Base-by-base conservation (phyloP, 345 rosid genomes). In the Hevea brasiliensis region DNA sequence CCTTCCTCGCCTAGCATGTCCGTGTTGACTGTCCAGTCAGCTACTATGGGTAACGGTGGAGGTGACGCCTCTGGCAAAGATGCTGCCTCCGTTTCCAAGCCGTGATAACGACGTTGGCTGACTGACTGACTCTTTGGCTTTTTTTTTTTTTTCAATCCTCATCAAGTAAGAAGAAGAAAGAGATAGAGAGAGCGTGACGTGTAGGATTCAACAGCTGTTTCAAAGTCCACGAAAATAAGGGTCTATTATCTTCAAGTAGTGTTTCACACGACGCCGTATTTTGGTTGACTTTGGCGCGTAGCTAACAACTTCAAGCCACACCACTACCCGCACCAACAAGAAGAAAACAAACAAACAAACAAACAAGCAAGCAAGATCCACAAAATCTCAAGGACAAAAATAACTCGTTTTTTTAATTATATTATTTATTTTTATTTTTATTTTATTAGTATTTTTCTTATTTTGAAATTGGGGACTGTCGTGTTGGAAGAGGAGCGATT, bases 1-100 rank as follows among this genome's bases (percentile, higher is more conserved):
- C 90, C 94, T 7, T 67, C 88, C 74, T 91, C 98, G 1, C 97
- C 98, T 1, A 88, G 86, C 82, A 63, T 88, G 81, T 93, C 98
- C 27, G 94, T 79, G 12, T 78, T 88, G 85, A 88, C 97, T 23
- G 86, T 84, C 53, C 98, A 93, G 77, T 90, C 97, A 1, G 87
- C 87, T 59, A 74, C 84, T 2, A 47, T 81, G 69, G 87, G 84
- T 53, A 86, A 84, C 81, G 85, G 80, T 41, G 78, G 67, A 4
- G 51, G 75, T 32, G 84, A 81, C 40, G 79, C 77, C 20, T 84
- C 90, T 61, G 82, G 84, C 37, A 87, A 89, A 80, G 98, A 91
- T 44, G 87, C 86, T 57, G 85, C 89, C 57, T 87, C 97, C 70
- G 84, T 86, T 68, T 81, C 94, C 80, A 86, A 86, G 80, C 86